Evolutionary conservation across 2,329 filamentous ascomycete genomes (phyloP).

Genomic region (Verticillium tricorpus): DNA sequence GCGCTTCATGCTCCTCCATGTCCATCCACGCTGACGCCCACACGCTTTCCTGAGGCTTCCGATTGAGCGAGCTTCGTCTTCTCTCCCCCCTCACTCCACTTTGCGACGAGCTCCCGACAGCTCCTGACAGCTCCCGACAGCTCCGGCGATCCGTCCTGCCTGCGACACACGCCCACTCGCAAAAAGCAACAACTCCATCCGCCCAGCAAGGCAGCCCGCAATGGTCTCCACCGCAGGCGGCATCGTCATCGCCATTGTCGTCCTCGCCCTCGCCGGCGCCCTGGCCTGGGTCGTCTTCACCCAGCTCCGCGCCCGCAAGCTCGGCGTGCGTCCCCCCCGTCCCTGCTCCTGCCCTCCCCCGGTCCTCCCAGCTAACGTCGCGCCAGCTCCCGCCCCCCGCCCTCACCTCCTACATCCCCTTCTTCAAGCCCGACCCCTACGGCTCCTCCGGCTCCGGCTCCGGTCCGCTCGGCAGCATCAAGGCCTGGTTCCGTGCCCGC

Average conservation of each 20-base stretch:
- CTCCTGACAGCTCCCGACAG: neutral
- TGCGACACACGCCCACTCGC: neutral
- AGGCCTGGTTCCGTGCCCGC: slow-evolving; percentile 64
- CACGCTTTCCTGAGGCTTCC: neutral
- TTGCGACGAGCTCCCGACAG: neutral
- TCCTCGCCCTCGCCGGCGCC: slow-evolving; percentile 53
- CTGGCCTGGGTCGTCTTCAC: slow-evolving; percentile 67
- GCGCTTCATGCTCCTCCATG: neutral
- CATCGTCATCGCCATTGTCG: slow-evolving; percentile 68
- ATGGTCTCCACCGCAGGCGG: slow-evolving; percentile 60
- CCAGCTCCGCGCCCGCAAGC: slow-evolving; percentile 65
- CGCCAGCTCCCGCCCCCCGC: slow-evolving; percentile 64
- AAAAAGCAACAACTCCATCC: neutral
- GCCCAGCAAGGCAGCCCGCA: slow-evolving; percentile 13
- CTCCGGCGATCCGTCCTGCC: neutral
- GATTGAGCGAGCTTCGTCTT: neutral
- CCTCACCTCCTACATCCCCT: slow-evolving; percentile 66
- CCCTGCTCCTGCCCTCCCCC: neutral
- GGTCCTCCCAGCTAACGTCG: neutral
- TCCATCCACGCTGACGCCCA: no score
- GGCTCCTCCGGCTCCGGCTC: neutral
- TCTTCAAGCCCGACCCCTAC: slow-evolving; percentile 43
- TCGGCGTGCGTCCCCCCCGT: slow-evolving; percentile 54
- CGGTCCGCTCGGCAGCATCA: slow-evolving; percentile 48
- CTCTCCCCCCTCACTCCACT: neutral